These are phyloP conservation scores for Linanthus parryae DNA, from an alignment of 148 eudicot genomes.

Conservation along the genomic window DNA sequence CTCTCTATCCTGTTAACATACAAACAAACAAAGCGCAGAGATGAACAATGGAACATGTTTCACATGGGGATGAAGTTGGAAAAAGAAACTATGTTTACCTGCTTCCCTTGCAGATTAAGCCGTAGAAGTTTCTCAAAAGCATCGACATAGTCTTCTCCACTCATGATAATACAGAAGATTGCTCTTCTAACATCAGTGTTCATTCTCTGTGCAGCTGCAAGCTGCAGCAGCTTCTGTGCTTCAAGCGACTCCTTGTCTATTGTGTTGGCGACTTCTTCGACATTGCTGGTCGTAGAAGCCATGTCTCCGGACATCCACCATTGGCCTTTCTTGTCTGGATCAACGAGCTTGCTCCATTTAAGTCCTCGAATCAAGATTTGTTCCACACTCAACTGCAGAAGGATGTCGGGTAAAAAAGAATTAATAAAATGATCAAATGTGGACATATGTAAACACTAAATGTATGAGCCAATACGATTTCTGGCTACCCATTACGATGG, in stretches of 20 bases:
- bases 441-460: too few relatives aligned
- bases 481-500: too few relatives aligned
- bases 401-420: too few relatives aligned
- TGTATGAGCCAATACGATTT: too few relatives aligned
- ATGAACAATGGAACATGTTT: not conserved
- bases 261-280: conserved; percentile 55
- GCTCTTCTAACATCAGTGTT: conserved; percentile 91
- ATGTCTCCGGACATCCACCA: conserved; percentile 89
- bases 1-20: conserved; percentile 70
- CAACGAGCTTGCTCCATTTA: conserved; percentile 82
- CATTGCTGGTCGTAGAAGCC: conserved; percentile 25
- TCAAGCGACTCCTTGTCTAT: conserved; percentile 71
- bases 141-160: conserved; percentile 88
- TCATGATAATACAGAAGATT: conserved; percentile 91
- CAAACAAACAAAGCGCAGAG: not conserved
- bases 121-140: conserved; percentile 91
- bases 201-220: conserved; percentile 87
- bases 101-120: conserved; percentile 85
- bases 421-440: too few relatives aligned
- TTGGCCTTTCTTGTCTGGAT: conserved; percentile 84
- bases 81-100: conserved; percentile 33
- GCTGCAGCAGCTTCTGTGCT: conserved; percentile 80
- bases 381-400: conserved; percentile 63
- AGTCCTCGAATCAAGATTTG: conserved; percentile 61
- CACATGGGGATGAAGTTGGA: not conserved